Conservation (phyloP, 176 grass and related monocot genomes). For the Eragrostis nindensis region DNA sequence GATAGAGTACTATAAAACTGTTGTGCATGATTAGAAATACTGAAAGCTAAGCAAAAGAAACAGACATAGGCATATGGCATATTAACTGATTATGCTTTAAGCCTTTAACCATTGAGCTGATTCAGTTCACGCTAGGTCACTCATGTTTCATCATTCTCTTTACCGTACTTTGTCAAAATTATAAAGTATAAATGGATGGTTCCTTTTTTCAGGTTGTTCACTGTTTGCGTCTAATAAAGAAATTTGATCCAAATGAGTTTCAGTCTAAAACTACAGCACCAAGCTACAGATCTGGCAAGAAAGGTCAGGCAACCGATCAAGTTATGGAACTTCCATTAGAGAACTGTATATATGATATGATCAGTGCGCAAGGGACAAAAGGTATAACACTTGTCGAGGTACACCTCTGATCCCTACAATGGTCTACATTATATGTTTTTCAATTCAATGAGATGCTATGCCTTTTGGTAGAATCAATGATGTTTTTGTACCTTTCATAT, state of each 20-base stretch:
- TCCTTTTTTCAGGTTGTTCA: constrained; percentile 67
- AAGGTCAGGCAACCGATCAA: constrained; percentile 79
- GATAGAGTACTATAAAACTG: constrained; percentile 3
- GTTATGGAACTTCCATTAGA: constrained; percentile 89
- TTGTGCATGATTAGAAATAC: not conserved
- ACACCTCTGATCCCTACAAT: constrained; percentile 39
- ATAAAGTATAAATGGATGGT: not conserved
- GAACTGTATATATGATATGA: constrained; percentile 91
- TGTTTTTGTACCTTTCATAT: not conserved
- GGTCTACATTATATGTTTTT: constrained; percentile 6
- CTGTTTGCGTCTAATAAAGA: constrained; percentile 80
- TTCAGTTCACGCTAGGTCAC: not conserved
- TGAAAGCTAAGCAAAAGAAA: not conserved
- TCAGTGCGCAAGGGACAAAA: constrained; percentile 79
- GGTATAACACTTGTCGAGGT: constrained; percentile 95
- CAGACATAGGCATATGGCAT: not conserved
- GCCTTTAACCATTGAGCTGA: not conserved
- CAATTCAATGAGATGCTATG: not conserved
- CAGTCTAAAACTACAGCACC: constrained; percentile 58
- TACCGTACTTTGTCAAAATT: constrained; percentile 11
- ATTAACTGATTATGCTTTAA: constrained; percentile 7
- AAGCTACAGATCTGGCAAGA: constrained; percentile 66
- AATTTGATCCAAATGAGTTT: constrained; percentile 87
- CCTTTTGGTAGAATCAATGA: constrained; percentile 10
- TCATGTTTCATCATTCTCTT: constrained; percentile 28